A percentile compares a stretch with the other conserved stretches of the same genome.
These are phyloP conservation scores for Globisporangium splendens DNA, from an alignment of 352 stramenopile species.

Conservation along the genomic window DNA sequence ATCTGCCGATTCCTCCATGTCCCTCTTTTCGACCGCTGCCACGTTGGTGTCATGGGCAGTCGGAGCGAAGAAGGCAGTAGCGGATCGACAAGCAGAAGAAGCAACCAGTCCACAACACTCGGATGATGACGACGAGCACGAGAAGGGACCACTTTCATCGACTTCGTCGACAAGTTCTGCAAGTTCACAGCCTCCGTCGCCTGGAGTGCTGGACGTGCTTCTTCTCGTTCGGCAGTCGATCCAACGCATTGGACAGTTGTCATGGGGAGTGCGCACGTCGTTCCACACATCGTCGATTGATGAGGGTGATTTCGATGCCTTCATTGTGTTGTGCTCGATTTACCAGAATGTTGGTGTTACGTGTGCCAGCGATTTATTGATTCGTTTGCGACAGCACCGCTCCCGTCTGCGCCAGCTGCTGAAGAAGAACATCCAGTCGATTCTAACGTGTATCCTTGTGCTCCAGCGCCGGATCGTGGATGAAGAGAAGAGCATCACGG, in stretches of 20 bases:
- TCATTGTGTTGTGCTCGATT: slow-evolving; percentile 84
- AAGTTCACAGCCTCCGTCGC: slow-evolving; percentile 43
- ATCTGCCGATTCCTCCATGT: slow-evolving; percentile 11
- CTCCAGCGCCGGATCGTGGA: slow-evolving; percentile 73
- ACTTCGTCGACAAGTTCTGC: slow-evolving; percentile 51
- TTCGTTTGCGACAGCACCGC: slow-evolving; percentile 71
- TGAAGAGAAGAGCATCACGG: slow-evolving; percentile 72
- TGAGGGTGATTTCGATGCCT: slow-evolving; percentile 79
- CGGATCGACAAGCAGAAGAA: slow-evolving; percentile 14
- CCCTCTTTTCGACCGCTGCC: slow-evolving; percentile 36
- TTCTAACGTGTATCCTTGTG: slow-evolving; percentile 69
- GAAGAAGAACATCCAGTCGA: slow-evolving; percentile 66
- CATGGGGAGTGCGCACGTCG: slow-evolving; percentile 80
- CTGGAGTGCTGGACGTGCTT: slow-evolving; percentile 71
- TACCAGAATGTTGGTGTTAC: slow-evolving; percentile 62
- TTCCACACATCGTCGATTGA: slow-evolving; percentile 83
- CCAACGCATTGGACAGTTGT: slow-evolving; percentile 77
- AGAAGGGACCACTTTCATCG: slow-evolving; percentile 54
- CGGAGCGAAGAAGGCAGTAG: slow-evolving; percentile 37
- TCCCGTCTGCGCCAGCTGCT: slow-evolving; percentile 63
- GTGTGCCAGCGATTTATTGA: slow-evolving; percentile 65
- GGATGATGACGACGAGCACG: slow-evolving; percentile 48
- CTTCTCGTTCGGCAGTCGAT: slow-evolving; percentile 84
- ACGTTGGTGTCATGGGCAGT: slow-evolving; percentile 68
- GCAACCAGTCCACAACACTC: slow-evolving; percentile 62